A percentile compares a stretch with the other conserved stretches of the same genome.
phyloP scores from a whole-genome alignment of 2,329 filamentous ascomycete species.

The Sphaerulina vaccinii region DNA sequence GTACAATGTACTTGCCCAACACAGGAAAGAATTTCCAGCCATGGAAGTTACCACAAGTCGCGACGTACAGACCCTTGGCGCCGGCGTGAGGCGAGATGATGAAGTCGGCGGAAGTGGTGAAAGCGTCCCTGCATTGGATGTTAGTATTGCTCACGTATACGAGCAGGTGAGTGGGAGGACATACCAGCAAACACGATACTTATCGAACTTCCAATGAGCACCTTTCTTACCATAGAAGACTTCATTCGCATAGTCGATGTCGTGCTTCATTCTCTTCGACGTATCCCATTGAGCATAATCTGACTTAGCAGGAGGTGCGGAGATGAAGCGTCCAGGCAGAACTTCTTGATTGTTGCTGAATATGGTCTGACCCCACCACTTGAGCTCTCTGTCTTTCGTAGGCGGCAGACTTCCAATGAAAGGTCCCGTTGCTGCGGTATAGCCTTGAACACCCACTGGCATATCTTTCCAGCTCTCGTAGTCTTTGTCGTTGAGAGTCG shows the following conservation, averaged over 20 bases:
- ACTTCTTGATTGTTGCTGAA: slow-evolving; percentile 58
- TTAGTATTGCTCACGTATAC: not conserved
- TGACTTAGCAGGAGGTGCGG: slow-evolving; percentile 54
- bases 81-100: slow-evolving; percentile 49
- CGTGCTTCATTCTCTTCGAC: slow-evolving; percentile 54
- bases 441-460: slow-evolving; percentile 49
- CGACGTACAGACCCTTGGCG: slow-evolving; percentile 44
- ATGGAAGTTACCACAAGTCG: slow-evolving; percentile 46
- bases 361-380: slow-evolving; percentile 63
- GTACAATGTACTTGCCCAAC: slow-evolving; percentile 37
- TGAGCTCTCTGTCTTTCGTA: slow-evolving; percentile 48
- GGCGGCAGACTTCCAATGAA: slow-evolving; percentile 61
- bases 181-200: slow-evolving; percentile 67
- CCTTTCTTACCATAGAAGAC: slow-evolving; percentile 61
- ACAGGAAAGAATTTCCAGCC: slow-evolving; percentile 42
- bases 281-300: slow-evolving; percentile 67
- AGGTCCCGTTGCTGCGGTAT: slow-evolving; percentile 40
- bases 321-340: slow-evolving; percentile 55
- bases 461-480: slow-evolving; percentile 42
- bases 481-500: slow-evolving; percentile 41
- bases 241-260: slow-evolving; percentile 57
- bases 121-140: slow-evolving; percentile 57
- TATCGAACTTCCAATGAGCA: slow-evolving; percentile 57
- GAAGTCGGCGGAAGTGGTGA: slow-evolving; percentile 58
- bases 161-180: slow-evolving; percentile 26